Evolutionary conservation across 495 filamentous ascomycete species (phyloP), one percentile per base, ranked within the genome.

Genomic region (Bacidia gigantensis): DNA sequence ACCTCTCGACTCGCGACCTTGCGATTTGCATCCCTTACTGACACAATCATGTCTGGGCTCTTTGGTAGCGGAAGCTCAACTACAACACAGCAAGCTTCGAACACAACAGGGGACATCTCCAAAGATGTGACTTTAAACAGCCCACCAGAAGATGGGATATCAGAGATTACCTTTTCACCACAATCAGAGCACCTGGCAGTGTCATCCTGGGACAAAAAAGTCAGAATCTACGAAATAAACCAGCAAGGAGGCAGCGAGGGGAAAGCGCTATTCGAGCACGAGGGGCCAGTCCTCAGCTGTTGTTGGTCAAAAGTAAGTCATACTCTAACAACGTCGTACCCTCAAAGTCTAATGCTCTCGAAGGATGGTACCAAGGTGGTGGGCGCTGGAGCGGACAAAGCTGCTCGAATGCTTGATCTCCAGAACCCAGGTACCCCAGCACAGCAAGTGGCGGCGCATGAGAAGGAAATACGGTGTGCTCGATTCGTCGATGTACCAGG

Each of bases 181-280:
- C 69, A 74, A 50, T 74, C 72, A 53, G 82, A 95, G 49, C 79
- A 87, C 67, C 69, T 95, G 14, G 89, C 89, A 25, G 83, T 92
- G 38, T 74, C 87, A 47, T 89, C 83, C 40, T 96, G 89, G 89
- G 89, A 96, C 62, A 93, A 89, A 66, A 89, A 86, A 59, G 86
- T 94, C 57, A 82, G 86, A 59, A 89, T 96, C 60, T 96, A 94
- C 66, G 84, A 94, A 65, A 84, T 92, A 65, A 81, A 81, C 51
- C 67, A 71, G 39, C 74, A 76, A 54, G 84, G 83, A 24, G 71
- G 76, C 57, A 87, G 82, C 62, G 72, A 80, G 66, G 85, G 84
- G 39, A 90, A 87, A 62, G 84, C 86, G 22, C 64, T 83, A 35
- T 85, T 90, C 64, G 79, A 86, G 52, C 79, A 83, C 68, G 82